Conservation (phyloP, 495 filamentous ascomycete species). For the Lichina pygmaea region DNA sequence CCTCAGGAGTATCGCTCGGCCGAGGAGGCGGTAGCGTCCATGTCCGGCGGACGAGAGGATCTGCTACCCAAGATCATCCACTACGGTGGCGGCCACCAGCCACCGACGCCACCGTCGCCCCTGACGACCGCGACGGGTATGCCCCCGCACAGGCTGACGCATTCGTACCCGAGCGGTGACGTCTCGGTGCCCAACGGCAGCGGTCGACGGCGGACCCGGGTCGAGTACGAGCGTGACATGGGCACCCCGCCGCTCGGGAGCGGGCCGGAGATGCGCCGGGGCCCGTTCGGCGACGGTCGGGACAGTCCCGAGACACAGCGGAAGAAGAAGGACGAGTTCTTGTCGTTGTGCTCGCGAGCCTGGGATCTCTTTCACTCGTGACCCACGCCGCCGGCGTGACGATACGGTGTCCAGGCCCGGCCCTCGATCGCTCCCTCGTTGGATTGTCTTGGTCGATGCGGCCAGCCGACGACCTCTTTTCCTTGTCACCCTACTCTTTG, state of each 20-base stretch:
- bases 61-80: conserved; percentile 80
- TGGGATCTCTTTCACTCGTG: conserved; percentile 97
- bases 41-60: conserved; percentile 78
- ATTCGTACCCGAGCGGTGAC: conserved; percentile 10
- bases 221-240: conserved; percentile 74
- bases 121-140: conserved; percentile 15
- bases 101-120: conserved; percentile 81
- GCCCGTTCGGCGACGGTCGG: conserved; percentile 49
- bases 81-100: conserved; percentile 59
- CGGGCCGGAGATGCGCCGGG: conserved; percentile 26
- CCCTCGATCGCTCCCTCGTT: too few relatives aligned
- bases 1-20: conserved; percentile 80
- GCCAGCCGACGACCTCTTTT: too few relatives aligned
- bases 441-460: too few relatives aligned
- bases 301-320: conserved; percentile 64
- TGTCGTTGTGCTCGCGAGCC: conserved; percentile 59
- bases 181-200: conserved; percentile 14
- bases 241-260: conserved; percentile 44
- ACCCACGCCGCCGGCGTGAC: conserved; percentile 4
- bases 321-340: conserved; percentile 85
- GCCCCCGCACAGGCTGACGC: conserved; percentile 11
- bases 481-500: too few relatives aligned
- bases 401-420: too few relatives aligned
- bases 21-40: conserved; percentile 72
- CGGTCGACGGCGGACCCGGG: conserved; percentile 45